Conservation (phyloP, 2,329 filamentous ascomycete genomes). For the Pleomassaria siparia region DNA sequence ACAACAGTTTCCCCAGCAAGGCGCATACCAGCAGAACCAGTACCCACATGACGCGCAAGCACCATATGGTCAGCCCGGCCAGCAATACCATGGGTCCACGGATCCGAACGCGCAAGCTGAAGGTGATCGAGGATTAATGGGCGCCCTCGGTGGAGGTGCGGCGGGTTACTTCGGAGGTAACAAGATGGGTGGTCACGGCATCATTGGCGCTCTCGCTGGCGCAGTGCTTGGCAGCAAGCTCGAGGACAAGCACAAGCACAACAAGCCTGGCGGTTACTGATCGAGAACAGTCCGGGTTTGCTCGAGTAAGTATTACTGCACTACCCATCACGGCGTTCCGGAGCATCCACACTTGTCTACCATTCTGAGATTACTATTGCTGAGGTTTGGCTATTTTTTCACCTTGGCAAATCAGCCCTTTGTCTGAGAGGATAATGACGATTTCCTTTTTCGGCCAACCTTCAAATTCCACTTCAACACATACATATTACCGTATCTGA, state of each 20-base stretch:
- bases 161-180: slow-evolving; percentile 59
- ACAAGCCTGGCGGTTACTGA: slow-evolving; percentile 38
- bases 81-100: slow-evolving; percentile 45
- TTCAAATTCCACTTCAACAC: neutral
- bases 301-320: neutral
- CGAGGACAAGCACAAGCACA: slow-evolving; percentile 56
- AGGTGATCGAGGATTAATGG: slow-evolving; percentile 60
- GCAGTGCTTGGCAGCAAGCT: slow-evolving; percentile 58
- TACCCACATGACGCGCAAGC: slow-evolving; percentile 35
- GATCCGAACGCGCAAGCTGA: slow-evolving; percentile 51
- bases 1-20: slow-evolving; percentile 46
- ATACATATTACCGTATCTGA: neutral
- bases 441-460: too few relatives aligned
- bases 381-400: neutral
- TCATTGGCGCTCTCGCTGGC: slow-evolving; percentile 60
- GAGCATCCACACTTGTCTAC: neutral
- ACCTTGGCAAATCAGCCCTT: neutral
- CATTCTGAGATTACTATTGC: neutral
- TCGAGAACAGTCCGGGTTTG: neutral
- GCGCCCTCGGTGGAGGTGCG: slow-evolving; percentile 58
- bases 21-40: slow-evolving; percentile 41
- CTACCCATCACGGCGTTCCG: neutral
- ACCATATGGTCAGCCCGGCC: slow-evolving; percentile 40
- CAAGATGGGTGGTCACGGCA: slow-evolving; percentile 57
- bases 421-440: neutral